Conservation (phyloP, 331 rosid species). For the Cydonia oblonga region DNA sequence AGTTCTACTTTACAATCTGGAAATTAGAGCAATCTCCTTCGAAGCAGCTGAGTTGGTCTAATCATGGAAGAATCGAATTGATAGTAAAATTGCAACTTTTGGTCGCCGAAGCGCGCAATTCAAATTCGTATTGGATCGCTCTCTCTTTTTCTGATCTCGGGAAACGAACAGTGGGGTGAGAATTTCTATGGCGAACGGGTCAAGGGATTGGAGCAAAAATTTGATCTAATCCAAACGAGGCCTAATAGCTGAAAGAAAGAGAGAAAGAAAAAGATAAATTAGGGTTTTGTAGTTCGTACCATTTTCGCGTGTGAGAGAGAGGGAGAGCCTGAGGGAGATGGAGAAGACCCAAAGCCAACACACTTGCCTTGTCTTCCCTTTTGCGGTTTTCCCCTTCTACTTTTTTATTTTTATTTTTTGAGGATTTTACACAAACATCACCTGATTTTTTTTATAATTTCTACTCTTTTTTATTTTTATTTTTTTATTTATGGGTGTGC, state of each 20-base stretch:
- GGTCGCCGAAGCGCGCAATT: slow-evolving; percentile 24
- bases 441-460: too few relatives aligned
- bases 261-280: slow-evolving; percentile 4
- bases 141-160: slow-evolving; percentile 5
- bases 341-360: neutral
- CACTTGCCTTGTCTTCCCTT: neutral
- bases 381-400: too few relatives aligned
- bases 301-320: slow-evolving; percentile 1
- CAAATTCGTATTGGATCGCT: slow-evolving; percentile 48
- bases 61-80: slow-evolving; percentile 8
- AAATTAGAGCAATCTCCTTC: slow-evolving; percentile 6
- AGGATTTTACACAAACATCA: neutral
- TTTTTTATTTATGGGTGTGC: too few relatives aligned
- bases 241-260: neutral
- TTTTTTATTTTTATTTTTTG: neutral
- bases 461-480: too few relatives aligned
- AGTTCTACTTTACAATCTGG: neutral
- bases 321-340: neutral
- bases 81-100: neutral
- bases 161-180: slow-evolving; percentile 6
- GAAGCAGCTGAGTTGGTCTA: slow-evolving; percentile 14
- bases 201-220: neutral
- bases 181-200: neutral
- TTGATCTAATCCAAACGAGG: slow-evolving; percentile 25
- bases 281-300: slow-evolving; percentile 33